These are phyloP conservation scores for Parsonsia alboflavescens DNA, from an alignment of 257 asterid species.

Conservation along the genomic window DNA sequence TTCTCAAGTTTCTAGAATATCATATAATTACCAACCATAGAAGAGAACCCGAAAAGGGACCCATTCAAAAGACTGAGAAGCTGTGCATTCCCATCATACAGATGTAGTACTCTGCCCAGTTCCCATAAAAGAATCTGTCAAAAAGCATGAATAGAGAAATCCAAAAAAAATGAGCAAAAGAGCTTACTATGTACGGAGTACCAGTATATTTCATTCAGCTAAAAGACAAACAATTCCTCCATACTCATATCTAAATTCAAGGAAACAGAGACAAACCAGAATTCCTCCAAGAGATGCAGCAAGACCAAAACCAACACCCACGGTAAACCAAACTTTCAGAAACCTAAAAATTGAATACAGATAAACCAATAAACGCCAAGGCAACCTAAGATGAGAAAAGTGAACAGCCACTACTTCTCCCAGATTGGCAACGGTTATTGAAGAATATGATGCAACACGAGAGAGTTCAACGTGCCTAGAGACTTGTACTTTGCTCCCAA, in stretches of 20 bases:
- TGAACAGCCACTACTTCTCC: neutral
- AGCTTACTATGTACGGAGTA: neutral
- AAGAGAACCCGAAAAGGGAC: conserved; percentile 37
- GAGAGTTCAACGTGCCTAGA: neutral
- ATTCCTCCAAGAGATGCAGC: conserved; percentile 56
- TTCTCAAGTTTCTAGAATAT: neutral
- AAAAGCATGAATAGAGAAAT: conserved; percentile 1
- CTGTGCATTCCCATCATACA: conserved; percentile 30
- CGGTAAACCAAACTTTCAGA: conserved; percentile 66
- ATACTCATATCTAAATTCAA: neutral
- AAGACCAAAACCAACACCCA: conserved; percentile 74
- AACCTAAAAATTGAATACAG: conserved; percentile 30
- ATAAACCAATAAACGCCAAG: neutral
- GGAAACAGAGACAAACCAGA: conserved; percentile 30
- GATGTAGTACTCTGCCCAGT: conserved; percentile 34
- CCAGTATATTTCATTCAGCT: neutral
- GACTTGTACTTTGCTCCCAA: neutral
- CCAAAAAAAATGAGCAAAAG: neutral
- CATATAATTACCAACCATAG: conserved; percentile 43
- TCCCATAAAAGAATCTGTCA: conserved; percentile 58
- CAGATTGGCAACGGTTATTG: neutral
- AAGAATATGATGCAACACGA: neutral
- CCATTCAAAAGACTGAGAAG: conserved; percentile 25
- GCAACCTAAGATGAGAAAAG: neutral
- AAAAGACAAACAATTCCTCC: neutral